These are phyloP conservation scores for Fusarium longipes DNA, from an alignment of 2,329 filamentous ascomycete genomes.

Conservation along the genomic window DNA sequence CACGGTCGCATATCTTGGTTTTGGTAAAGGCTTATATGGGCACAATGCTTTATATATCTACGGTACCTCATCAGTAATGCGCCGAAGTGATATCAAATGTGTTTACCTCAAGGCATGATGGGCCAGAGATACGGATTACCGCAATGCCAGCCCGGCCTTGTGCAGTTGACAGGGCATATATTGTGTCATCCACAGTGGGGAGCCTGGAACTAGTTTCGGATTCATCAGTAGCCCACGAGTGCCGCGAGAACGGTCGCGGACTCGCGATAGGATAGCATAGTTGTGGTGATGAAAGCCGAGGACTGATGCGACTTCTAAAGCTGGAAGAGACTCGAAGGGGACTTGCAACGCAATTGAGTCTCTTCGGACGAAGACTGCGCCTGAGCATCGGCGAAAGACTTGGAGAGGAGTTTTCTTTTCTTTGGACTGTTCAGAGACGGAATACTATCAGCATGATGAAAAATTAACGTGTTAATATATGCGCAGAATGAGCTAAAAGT, in stretches of 20 bases:
- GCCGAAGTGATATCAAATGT: background rate
- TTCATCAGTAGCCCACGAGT: conserved; percentile 12
- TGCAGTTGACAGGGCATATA: conserved; percentile 92
- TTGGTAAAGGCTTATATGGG: conserved; percentile 57
- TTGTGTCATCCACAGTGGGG: conserved; percentile 67
- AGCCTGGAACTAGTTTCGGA: conserved; percentile 20
- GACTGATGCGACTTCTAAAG: background rate
- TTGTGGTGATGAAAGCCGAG: background rate
- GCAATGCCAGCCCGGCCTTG: conserved; percentile 89
- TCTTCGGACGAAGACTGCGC: conserved; percentile 35
- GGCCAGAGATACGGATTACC: conserved; percentile 86
- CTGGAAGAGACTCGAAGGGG: conserved; percentile 2
- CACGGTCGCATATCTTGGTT: conserved; percentile 72
- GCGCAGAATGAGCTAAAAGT: background rate
- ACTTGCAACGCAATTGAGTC: conserved; percentile 31
- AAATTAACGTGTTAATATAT: background rate
- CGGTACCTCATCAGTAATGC: conserved; percentile 5
- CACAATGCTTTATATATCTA: conserved; percentile 65
- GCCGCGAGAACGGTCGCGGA: conserved; percentile 22
- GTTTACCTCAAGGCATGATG: conserved; percentile 74
- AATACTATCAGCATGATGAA: background rate
- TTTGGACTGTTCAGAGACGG: background rate
- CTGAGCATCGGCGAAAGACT: conserved; percentile 41
- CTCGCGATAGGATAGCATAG: background rate
- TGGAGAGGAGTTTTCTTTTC: background rate